Conservation (phyloP, 108 stramenopile species). For the Asterionellopsis glacialis region DNA sequence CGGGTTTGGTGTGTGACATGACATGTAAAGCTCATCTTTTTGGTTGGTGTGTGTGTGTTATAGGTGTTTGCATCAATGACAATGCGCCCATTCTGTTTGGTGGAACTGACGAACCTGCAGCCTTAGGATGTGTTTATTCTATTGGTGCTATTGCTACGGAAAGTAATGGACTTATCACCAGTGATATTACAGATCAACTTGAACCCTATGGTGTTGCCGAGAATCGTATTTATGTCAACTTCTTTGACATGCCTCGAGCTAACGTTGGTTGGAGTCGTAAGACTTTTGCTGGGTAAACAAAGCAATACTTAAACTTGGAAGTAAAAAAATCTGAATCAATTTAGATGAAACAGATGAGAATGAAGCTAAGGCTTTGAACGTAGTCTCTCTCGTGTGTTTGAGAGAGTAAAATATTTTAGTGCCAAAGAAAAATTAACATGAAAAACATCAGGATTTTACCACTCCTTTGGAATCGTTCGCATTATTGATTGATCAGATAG, state of each 20-base stretch:
- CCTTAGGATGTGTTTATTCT: constrained; percentile 63
- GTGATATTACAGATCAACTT: constrained; percentile 63
- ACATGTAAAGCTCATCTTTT: not conserved
- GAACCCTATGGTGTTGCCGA: constrained; percentile 51
- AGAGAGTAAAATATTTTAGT: too few species aligned
- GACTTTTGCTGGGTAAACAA: constrained; percentile 79
- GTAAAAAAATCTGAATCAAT: too few species aligned
- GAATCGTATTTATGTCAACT: constrained; percentile 78
- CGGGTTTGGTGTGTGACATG: not conserved
- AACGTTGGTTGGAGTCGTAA: constrained; percentile 75
- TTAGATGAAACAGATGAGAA: too few species aligned
- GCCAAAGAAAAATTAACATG: too few species aligned
- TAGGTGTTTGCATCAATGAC: constrained; percentile 70
- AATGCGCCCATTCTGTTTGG: constrained; percentile 72
- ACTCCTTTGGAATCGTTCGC: too few species aligned
- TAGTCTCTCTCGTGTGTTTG: too few species aligned
- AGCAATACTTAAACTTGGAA: not conserved
- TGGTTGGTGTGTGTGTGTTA: not conserved
- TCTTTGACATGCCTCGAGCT: constrained; percentile 76
- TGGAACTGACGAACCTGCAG: constrained; percentile 61
- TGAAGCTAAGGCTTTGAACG: too few species aligned
- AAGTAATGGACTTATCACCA: constrained; percentile 64
- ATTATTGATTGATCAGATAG: too few species aligned
- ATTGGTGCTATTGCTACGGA: constrained; percentile 67
- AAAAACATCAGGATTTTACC: too few species aligned